Conservation (phyloP, 106 monocot genomes). For the Chionographis japonica region DNA sequence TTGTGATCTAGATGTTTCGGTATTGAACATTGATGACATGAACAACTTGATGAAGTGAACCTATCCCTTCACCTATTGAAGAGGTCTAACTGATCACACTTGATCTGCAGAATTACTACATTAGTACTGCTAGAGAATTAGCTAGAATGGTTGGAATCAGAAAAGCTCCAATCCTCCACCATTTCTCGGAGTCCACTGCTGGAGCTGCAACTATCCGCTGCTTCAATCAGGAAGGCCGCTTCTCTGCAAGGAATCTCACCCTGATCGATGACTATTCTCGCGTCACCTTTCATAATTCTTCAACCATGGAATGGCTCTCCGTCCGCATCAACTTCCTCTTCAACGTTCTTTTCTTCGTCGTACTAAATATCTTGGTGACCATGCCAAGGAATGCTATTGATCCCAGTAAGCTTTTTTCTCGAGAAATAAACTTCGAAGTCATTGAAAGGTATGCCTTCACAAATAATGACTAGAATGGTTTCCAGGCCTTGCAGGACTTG, state of each 20-base stretch:
- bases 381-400: constrained; percentile 56
- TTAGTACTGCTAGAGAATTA: constrained; percentile 75
- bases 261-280: constrained; percentile 82
- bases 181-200: constrained; percentile 64
- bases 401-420: constrained; percentile 56
- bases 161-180: constrained; percentile 90
- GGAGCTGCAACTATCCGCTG: constrained; percentile 79
- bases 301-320: constrained; percentile 92
- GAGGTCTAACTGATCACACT: neutral
- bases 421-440: neutral
- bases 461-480: constrained; percentile 10
- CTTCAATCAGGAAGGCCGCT: constrained; percentile 72
- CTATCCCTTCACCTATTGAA: too few species aligned
- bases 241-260: constrained; percentile 28
- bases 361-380: constrained; percentile 55
- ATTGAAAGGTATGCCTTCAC: neutral
- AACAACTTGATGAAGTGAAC: too few species aligned
- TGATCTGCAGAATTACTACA: constrained; percentile 68
- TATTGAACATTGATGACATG: too few species aligned
- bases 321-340: constrained; percentile 81
- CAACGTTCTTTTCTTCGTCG: constrained; percentile 62
- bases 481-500: constrained; percentile 84
- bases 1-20: too few species aligned
- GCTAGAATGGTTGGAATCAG: constrained; percentile 78
- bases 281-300: constrained; percentile 73